Evolutionary conservation across 2,329 filamentous ascomycete genomes (phyloP).

Genomic region (Aspergillus fijiensis): DNA sequence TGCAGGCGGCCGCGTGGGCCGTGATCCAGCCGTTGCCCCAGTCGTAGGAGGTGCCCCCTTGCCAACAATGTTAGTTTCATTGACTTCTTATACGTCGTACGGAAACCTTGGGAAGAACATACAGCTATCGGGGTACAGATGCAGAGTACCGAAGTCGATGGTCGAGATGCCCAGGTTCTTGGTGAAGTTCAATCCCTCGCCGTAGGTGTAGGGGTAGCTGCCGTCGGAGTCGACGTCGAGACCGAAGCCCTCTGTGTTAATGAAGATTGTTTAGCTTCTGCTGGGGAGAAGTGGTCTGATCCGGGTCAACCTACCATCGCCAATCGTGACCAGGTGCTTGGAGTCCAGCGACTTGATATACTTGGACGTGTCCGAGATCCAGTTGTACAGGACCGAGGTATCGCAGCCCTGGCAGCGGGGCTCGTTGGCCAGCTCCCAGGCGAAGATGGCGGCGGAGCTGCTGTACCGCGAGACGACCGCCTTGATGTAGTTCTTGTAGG

Average conservation of each 20-base stretch:
- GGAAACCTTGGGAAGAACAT: conserved; percentile 6
- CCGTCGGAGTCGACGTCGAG: conserved; percentile 47
- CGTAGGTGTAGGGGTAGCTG: conserved; percentile 53
- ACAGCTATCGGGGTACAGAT: conserved; percentile 53
- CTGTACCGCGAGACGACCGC: conserved; percentile 60
- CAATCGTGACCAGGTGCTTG: conserved; percentile 61
- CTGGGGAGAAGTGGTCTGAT: not conserved
- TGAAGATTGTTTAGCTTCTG: not conserved
- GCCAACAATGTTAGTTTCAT: not conserved
- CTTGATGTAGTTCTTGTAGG: conserved; percentile 64
- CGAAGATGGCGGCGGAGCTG: conserved; percentile 60
- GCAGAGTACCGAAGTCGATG: conserved; percentile 58
- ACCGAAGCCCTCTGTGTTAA: conserved; percentile 56
- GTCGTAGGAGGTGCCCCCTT: conserved; percentile 39
- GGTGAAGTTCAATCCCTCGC: conserved; percentile 55
- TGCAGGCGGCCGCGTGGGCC: conserved; percentile 45
- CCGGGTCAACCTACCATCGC: conserved; percentile 45
- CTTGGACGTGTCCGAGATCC: conserved; percentile 57
- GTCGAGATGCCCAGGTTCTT: conserved; percentile 53
- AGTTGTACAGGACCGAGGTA: conserved; percentile 58
- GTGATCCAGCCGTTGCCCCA: conserved; percentile 52
- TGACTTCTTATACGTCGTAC: not conserved
- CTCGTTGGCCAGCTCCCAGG: conserved; percentile 69
- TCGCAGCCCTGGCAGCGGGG: conserved; percentile 62
- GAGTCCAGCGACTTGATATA: conserved; percentile 65